Base-by-base conservation (phyloP, 192 early-diverging fungal genomes). In the Coemansia sp. region DNA sequence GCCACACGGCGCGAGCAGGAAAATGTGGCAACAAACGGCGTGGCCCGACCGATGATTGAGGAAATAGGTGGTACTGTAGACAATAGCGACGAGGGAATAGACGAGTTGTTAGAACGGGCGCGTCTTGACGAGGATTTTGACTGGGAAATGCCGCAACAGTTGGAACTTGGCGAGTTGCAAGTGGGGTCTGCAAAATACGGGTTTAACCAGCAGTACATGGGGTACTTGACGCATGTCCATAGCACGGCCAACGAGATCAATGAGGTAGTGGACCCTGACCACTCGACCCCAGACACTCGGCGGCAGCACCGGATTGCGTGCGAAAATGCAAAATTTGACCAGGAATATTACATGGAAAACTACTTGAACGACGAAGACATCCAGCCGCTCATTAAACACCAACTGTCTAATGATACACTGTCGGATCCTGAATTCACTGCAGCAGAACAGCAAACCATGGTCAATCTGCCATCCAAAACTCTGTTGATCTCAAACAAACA, bases 321-420 rank as follows among this genome's bases (percentile, higher is more conserved):
- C 1, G 95, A 99, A 62, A 87, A 99, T 47, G 69, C 71, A 17
- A 92, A 92, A 54, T 99, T 99, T 79, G 91, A 97, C 67, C 87
- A 90, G 23, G 95, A 95, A 23, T 85, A 98, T 67, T 99, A 97
- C 69, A 88, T 93, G 85, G 88, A 76, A 43, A 93, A 98, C 82
- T 94, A 87, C 75, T 74, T 92, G 38, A 86, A 88, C 63, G 87
- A 91, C 61, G 93, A 94, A n/a, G 94, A 94, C 29, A 93, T 96
- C n/a, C 69, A 85, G 60, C 67, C 82, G 7, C 12, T 93, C n/a
- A 75, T 94, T 12, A 85, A 87, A 38, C 93, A 85, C 64, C 91
- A 89, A 64, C 88, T 92, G 2, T 35, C 32, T 35, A 35, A 6
- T 35, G 32, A 35, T 35, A 35, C 32, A 35, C 32, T 35, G 32